A percentile compares a stretch with the other conserved stretches of the same genome.
These are phyloP conservation scores for Phytophthora quininea DNA, from an alignment of 352 stramenopile species.

Conservation along the genomic window DNA sequence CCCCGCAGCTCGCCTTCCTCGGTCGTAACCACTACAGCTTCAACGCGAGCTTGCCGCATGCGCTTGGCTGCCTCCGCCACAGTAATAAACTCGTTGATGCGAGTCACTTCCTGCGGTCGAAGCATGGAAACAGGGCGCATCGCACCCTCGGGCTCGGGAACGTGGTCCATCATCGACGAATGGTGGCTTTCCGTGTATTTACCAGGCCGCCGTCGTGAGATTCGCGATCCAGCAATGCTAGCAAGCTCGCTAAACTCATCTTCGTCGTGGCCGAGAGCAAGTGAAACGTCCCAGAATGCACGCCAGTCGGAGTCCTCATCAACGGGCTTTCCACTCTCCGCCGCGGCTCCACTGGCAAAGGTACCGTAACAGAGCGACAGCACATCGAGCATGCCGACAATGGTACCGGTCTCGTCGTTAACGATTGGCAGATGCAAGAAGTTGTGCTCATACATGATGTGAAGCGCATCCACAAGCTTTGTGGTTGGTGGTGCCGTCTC, in stretches of 20 bases:
- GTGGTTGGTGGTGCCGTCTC: constrained; percentile 92
- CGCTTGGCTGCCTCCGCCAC: constrained; percentile 81
- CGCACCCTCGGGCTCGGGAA: constrained; percentile 64
- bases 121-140: constrained; percentile 83
- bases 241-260: constrained; percentile 78
- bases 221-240: constrained; percentile 62
- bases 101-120: constrained; percentile 76
- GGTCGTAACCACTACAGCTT: constrained; percentile 88
- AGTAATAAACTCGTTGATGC: constrained; percentile 88
- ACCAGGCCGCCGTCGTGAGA: constrained; percentile 43
- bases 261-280: constrained; percentile 76
- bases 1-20: constrained; percentile 83
- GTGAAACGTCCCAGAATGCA: constrained; percentile 89
- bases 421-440: constrained; percentile 98
- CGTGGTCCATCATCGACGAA: constrained; percentile 53
- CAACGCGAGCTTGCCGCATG: constrained; percentile 83
- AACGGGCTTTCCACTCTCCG: constrained; percentile 40
- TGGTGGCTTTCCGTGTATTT: constrained; percentile 48
- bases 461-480: constrained; percentile 95
- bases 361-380: constrained; percentile 90
- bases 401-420: constrained; percentile 73
- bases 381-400: constrained; percentile 88
- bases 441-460: constrained; percentile 98
- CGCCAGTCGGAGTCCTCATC: constrained; percentile 80
- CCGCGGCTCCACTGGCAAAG: constrained; percentile 70